phyloP scores from a whole-genome alignment of 106 monocot species.

The Phalaenopsis aphrodite region DNA sequence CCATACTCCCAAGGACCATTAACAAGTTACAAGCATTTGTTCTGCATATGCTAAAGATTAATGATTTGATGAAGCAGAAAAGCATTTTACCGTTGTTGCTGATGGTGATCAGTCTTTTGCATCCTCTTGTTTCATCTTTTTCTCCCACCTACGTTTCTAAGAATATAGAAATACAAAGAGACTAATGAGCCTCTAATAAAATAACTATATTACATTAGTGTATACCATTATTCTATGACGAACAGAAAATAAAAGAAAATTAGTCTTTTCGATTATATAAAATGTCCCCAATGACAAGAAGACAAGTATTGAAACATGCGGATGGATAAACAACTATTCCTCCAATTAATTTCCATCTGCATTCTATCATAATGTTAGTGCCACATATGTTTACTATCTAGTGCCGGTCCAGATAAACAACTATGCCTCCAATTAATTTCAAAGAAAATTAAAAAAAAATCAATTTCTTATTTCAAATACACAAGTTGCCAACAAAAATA shows the following conservation, averaged over 20 bases:
- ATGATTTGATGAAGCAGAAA: background rate
- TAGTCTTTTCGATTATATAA: background rate
- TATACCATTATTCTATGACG: background rate
- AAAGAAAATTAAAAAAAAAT: no score
- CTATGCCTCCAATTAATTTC: no score
- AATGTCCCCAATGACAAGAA: background rate
- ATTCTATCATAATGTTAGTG: no score
- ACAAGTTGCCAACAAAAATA: no score
- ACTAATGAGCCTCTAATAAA: background rate
- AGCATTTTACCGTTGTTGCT: background rate
- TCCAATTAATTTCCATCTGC: no score
- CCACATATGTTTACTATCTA: no score
- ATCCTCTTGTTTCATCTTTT: conserved; percentile 84
- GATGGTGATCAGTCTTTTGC: conserved; percentile 14
- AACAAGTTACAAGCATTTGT: background rate
- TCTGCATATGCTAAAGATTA: background rate
- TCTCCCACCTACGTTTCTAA: conserved; percentile 86
- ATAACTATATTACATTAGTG: background rate
- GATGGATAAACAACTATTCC: no score
- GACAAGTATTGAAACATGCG: background rate
- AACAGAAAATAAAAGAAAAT: background rate
- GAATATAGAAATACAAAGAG: background rate
- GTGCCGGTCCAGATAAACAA: no score
- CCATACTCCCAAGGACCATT: background rate
- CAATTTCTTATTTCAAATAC: no score